Evolutionary conservation across 2,329 filamentous ascomycete species (phyloP), one percentile per base, ranked within the genome.

Genomic region (Beauveria sp.): DNA sequence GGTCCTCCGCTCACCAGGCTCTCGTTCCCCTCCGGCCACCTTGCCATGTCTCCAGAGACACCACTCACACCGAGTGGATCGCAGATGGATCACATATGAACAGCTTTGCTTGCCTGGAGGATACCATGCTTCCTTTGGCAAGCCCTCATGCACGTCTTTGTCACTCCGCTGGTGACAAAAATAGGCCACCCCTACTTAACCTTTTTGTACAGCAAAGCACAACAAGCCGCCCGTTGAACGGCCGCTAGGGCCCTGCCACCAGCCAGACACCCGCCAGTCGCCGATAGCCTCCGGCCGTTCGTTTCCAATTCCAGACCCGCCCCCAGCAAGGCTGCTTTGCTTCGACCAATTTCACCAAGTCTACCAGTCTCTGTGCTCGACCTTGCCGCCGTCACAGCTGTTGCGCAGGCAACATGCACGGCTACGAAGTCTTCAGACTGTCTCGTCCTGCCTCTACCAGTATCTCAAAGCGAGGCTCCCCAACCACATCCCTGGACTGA

Each of bases 191-290:
- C 22, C 46, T 24, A 37, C 46, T 43, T 40, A 37, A 37, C 34
- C 34, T 43, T 30, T 30, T 43, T 52, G 43, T 14, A 43, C 47
- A 28, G 41, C 55, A 51, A 28, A 24, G 34, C 24, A 51, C 24
- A 50, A 58, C 47, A 53, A 53, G 56, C 47, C 47, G 47, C 56
- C 46, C 56, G 48, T 46, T 59, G 40, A 20, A 53, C 48, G 30
- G 47, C 48, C 40, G 48, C 48, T 53, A 24, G 56, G 48, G 48
- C 30, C 44, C 55, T 44, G 44, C 20, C 28, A 14, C 46, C 46
- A 43, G 37, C 46, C 48, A 53, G 56, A 46, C 48, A 59, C 56
- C 40, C 56, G 56, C 56, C 44, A 59, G 47, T 47, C 48, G 56
- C 56, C 48, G 56, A 59, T 59, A 48, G 56, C 47, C 47, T 30